These are phyloP conservation scores for Entomortierella chlamydospora DNA, from an alignment of 192 early-diverging fungal genomes.

Conservation along the genomic window DNA sequence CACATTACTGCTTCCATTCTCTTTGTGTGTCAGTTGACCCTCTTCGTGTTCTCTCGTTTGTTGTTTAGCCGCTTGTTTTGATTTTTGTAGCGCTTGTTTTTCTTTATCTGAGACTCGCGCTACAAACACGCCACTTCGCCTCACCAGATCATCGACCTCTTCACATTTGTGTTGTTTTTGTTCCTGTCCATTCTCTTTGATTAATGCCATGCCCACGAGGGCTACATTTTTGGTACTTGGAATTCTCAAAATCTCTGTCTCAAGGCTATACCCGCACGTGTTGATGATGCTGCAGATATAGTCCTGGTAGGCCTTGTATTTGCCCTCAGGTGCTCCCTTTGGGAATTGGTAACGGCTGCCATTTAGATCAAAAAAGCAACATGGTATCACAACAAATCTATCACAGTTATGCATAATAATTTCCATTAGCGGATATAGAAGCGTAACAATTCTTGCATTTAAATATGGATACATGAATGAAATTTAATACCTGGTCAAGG, in stretches of 20 bases:
- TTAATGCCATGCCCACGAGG: constrained; percentile 67
- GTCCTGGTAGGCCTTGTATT: constrained; percentile 76
- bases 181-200: neutral
- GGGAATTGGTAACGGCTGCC: constrained; percentile 68
- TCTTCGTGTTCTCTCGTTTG: neutral
- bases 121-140: constrained; percentile 49
- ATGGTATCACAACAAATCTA: constrained; percentile 84
- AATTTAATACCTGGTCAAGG: constrained; percentile 54
- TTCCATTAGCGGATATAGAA: neutral
- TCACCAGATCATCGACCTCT: constrained; percentile 21
- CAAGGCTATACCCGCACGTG: constrained; percentile 68
- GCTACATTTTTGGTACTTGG: constrained; percentile 87
- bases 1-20: neutral
- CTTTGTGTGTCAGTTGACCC: neutral
- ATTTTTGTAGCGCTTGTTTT: constrained; percentile 56
- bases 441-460: too few species aligned
- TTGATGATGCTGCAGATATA: constrained; percentile 66
- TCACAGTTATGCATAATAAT: neutral
- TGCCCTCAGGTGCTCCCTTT: constrained; percentile 63
- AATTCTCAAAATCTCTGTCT: constrained; percentile 77
- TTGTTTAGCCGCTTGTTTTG: constrained; percentile 33
- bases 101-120: constrained; percentile 66
- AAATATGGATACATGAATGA: neutral
- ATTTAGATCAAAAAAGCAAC: constrained; percentile 82
- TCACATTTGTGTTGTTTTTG: neutral